phyloP scores from a whole-genome alignment of 805 yeast genomes.

The Saccharomyces kudriavzevii region DNA sequence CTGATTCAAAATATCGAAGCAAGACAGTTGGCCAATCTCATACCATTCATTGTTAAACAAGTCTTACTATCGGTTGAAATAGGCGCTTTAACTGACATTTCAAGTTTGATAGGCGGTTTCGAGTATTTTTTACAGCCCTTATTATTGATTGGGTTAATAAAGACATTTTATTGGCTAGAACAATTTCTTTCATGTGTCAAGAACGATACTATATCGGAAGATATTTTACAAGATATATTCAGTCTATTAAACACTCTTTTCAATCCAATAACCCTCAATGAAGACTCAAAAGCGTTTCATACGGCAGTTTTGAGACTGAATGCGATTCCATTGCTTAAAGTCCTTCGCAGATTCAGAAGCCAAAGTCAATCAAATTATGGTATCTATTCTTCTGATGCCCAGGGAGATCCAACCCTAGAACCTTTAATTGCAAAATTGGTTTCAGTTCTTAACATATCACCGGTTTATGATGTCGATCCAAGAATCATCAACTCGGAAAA shows the following conservation, averaged over 20 bases:
- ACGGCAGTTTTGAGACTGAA: slow-evolving; percentile 32
- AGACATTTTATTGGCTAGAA: slow-evolving; percentile 45
- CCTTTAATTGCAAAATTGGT: slow-evolving; percentile 18
- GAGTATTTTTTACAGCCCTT: slow-evolving; percentile 83
- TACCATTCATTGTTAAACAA: slow-evolving; percentile 70
- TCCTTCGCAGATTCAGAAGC: slow-evolving; percentile 17
- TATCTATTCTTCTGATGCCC: slow-evolving; percentile 26
- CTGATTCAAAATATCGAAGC: slow-evolving; percentile 58
- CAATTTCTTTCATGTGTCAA: slow-evolving; percentile 33
- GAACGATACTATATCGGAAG: slow-evolving; percentile 18
- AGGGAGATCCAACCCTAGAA: slow-evolving; percentile 22
- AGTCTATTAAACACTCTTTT: slow-evolving; percentile 35
- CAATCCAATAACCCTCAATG: slow-evolving; percentile 37
- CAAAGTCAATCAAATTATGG: slow-evolving; percentile 25
- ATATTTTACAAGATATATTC: slow-evolving; percentile 30
- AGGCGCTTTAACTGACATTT: slow-evolving; percentile 46
- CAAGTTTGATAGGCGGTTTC: slow-evolving; percentile 63
- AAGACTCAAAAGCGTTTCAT: slow-evolving; percentile 40
- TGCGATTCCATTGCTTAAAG: slow-evolving; percentile 20
- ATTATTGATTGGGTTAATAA: slow-evolving; percentile 48
- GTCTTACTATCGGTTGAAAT: slow-evolving; percentile 51
- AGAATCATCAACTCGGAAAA: slow-evolving; percentile 16
- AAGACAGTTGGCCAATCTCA: slow-evolving; percentile 56
- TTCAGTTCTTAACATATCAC: slow-evolving; percentile 17
- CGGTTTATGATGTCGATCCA: slow-evolving; percentile 25